These are phyloP conservation scores for Rosa hybrid DNA, from an alignment of 331 rosid species.

Conservation along the genomic window DNA sequence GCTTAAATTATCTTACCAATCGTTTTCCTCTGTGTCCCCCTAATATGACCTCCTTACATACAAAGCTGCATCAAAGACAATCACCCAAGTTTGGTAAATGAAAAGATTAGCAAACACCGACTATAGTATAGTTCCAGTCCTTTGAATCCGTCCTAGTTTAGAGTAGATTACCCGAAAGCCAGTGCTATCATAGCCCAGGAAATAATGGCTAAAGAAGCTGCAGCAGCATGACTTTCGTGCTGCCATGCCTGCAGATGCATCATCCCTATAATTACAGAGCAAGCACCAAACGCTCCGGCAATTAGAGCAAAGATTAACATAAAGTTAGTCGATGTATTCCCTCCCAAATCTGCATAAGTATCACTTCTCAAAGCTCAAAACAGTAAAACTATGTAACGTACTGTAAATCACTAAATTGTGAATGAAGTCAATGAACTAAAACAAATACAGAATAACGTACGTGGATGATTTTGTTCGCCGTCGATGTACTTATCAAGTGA, in stretches of 20 bases:
- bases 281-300: slow-evolving; percentile 35
- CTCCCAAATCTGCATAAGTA: slow-evolving; percentile 39
- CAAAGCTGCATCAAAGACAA: slow-evolving; percentile 48
- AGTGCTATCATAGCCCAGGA: slow-evolving; percentile 75
- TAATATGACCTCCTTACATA: slow-evolving; percentile 67
- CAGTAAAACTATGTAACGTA: not conserved
- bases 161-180: slow-evolving; percentile 57
- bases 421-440: not conserved
- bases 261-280: slow-evolving; percentile 37
- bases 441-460: slow-evolving; percentile 22
- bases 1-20: slow-evolving; percentile 40
- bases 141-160: not conserved
- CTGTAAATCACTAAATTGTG: not conserved
- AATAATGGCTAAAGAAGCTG: slow-evolving; percentile 52
- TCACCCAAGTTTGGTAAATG: not conserved
- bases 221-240: slow-evolving; percentile 69
- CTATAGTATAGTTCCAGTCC: not conserved
- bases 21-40: slow-evolving; percentile 90
- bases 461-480: slow-evolving; percentile 42
- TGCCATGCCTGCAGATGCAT: slow-evolving; percentile 60
- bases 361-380: not conserved
- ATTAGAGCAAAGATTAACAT: slow-evolving; percentile 44
- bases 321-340: slow-evolving; percentile 41
- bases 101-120: not conserved
- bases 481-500: slow-evolving; percentile 45